phyloP scores from a whole-genome alignment of 768 basidiomycete genomes.

The Ramaria sp. region DNA sequence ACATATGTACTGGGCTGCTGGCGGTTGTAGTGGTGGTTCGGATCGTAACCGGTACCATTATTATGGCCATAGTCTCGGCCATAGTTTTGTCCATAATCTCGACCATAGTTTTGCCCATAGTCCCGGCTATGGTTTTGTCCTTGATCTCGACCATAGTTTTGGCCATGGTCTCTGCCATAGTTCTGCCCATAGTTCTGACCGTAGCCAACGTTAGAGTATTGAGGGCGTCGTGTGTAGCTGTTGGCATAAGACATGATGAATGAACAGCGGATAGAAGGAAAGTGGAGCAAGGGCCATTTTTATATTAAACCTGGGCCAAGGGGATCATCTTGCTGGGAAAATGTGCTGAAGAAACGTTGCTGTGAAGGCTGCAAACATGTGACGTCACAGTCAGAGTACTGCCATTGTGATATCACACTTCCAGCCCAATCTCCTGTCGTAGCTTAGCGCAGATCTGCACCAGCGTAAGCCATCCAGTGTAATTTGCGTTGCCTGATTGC shows the following conservation, averaged over 20 bases:
- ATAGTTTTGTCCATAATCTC: not conserved
- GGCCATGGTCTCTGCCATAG: not conserved
- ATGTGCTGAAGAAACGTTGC: not conserved
- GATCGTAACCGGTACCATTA: not conserved
- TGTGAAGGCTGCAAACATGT: not conserved
- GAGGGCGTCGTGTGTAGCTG: not conserved
- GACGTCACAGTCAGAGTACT: slow-evolving; percentile 2
- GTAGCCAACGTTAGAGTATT: slow-evolving; percentile 5
- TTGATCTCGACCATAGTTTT: not conserved
- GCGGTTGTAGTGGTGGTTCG: not conserved
- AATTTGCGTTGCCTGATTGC: too few relatives aligned
- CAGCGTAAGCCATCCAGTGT: too few relatives aligned
- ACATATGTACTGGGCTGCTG: slow-evolving; percentile 1
- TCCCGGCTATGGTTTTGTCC: not conserved
- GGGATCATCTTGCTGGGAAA: not conserved
- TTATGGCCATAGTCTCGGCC: not conserved
- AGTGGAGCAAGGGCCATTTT: not conserved
- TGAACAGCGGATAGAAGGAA: not conserved
- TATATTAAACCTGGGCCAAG: slow-evolving; percentile 5
- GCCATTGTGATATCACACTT: too few relatives aligned
- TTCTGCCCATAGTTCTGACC: not conserved
- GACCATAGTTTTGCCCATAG: not conserved
- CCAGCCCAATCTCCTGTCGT: too few relatives aligned
- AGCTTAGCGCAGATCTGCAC: too few relatives aligned
- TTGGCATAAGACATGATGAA: slow-evolving; percentile 4